Evolutionary conservation across 768 basidiomycete genomes (phyloP), one percentile per base, ranked within the genome.

Genomic region (Lactarius hatsudake): DNA sequence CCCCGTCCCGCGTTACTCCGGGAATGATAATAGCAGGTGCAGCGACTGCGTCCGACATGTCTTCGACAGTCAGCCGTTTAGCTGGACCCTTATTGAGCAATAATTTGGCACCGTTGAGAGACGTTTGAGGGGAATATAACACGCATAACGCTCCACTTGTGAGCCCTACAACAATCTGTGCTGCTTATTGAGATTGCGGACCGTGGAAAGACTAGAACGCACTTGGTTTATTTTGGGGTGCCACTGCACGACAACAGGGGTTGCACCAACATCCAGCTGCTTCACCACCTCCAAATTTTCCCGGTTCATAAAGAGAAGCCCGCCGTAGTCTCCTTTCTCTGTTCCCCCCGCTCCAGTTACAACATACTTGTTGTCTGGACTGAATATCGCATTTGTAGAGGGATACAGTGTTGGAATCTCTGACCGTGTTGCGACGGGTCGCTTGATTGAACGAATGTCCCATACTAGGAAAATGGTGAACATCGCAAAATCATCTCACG

Each of bases 181-280:
- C 40, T 45, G 65, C 68, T 61, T 56, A 54, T 48, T 61, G 67
- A 45, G 70, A 61, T 36, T 32, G 32, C 36, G 23, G 23, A 42
- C 1, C 9, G 36, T 23, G 42, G 28, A 3, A 28, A 55, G 34
- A 30, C n/a, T 34, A 72, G 53, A 71, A 54, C 58, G 75, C 87
- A 91, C 93, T 84, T 97, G 94, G 80, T 99, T 99, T 82, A 99
- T 98, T 78, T 92, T 93, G 7, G 93, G 86, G 79, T 98, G 97
- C 97, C 97, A 99, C 32, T 84, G 78, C 2, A 98, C 92, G 74
- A 89, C 91, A 64, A 99, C 92, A 12, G 97, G 94, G 42, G 88
- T 91, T 30, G 88, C 82, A 54, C 87, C 88, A 72, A 91, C 85
- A 64, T 82, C 85, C 54, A 94, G 72, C 53, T 83, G 81, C 78